Evolutionary conservation across 805 yeast genomes (phyloP), one percentile per base, ranked within the genome.

Genomic region (Pachysolen tannophilus): DNA sequence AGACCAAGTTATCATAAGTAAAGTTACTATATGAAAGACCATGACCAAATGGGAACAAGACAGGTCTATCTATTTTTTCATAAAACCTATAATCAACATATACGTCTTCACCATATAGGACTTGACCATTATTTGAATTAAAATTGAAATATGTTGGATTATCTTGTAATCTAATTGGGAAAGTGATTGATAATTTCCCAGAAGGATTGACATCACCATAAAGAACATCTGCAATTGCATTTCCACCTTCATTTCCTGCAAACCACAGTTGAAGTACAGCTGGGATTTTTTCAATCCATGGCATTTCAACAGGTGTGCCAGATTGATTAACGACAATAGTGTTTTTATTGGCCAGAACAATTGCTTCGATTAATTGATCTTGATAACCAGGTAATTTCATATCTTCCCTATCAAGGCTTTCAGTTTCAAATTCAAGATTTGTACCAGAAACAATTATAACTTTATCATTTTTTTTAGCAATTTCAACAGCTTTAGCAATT

Each of bases 61-160:
- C 75, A 19, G 61, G 61, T 28, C 52, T 56, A 42, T 67, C 62
- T 25, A 58, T 49, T 52, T 69, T 69, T 46, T 78, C 82, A 52
- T 72, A 78, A 57, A 56, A 73, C 40, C 75, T 60, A 59, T 78
- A 76, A 15, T 83, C 84, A 34, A 77, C 72, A 50, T 63, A 77
- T 30, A 78, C 69, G 47, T 76, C 82, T 51, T 78, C 85, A 39
- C 83, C 82, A 45, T 78, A 78, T 37, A 69, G 46, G 21, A 67
- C 72, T 34, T 67, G 55, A 29, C 82, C 81, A 47, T 63, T 63
- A 46, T 67, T 68, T 8, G 76, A 58, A 20, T 58, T 56, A 57
- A 58, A 73, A 54, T 66, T 72, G 46, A 72, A 53, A 52, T 50
- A 75, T 0, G 80, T 65, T 9, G 82, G 82, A 42, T 69, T 73